These are phyloP conservation scores for Tuctoria greenei DNA, from an alignment of 176 grass and related monocot species.

Conservation along the genomic window DNA sequence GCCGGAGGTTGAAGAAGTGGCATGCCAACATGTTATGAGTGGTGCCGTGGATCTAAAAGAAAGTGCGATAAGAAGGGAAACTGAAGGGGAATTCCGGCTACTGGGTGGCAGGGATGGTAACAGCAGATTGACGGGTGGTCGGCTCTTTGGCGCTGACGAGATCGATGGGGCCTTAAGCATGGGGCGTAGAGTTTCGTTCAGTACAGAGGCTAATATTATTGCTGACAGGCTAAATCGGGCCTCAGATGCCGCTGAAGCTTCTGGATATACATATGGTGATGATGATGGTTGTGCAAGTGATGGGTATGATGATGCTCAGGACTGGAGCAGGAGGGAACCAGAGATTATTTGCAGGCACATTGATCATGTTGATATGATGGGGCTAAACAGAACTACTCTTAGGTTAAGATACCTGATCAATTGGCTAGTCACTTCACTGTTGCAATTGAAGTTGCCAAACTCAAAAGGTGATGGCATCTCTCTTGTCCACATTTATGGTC, in stretches of 20 bases:
- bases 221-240: constrained; percentile 49
- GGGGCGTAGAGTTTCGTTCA: constrained; percentile 88
- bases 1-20: constrained; percentile 59
- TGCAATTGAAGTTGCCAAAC: constrained; percentile 73
- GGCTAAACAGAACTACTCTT: constrained; percentile 93
- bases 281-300: constrained; percentile 58
- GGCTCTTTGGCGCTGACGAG: constrained; percentile 70
- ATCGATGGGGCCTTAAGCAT: constrained; percentile 59
- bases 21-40: constrained; percentile 46
- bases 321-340: constrained; percentile 82
- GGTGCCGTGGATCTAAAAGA: constrained; percentile 56
- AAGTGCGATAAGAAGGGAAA: constrained; percentile 97
- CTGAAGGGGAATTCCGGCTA: constrained; percentile 92
- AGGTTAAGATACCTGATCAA: constrained; percentile 93
- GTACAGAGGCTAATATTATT: constrained; percentile 63
- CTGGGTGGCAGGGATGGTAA: constrained; percentile 82
- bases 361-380: constrained; percentile 96
- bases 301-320: constrained; percentile 73
- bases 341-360: constrained; percentile 96
- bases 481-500: constrained; percentile 89
- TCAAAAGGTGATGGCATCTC: constrained; percentile 48
- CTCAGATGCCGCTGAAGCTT: constrained; percentile 75
- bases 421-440: constrained; percentile 88
- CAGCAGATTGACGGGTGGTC: constrained; percentile 62
- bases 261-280: constrained; percentile 47